Evolutionary conservation across 805 yeast species (phyloP), one percentile per base, ranked within the genome.

Genomic region (Huiozyma naganishii): DNA sequence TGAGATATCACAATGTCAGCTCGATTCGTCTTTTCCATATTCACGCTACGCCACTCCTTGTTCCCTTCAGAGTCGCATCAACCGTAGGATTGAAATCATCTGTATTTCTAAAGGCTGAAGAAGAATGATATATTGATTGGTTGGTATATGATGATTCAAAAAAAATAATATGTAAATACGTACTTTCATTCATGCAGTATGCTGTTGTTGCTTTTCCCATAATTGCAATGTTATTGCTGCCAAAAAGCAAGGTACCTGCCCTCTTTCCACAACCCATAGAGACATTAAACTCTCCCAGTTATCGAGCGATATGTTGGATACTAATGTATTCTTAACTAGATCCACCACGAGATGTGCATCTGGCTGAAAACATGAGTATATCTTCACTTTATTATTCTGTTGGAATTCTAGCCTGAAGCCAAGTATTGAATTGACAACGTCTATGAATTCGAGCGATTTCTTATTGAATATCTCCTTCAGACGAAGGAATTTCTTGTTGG

Each of bases 341-440:
- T 83, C 89, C 8, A 81, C 72, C 3, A 77, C 64, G 41, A 83
- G 63, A 43, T 74, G 71, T 28, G 64, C 66, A 2, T 59, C 60
- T 4, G 69, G 59, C 27, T 62, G 53, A 56, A 68, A 70, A 63
- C 73, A 65, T 54, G 80, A 60, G 52, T 70, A 62, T 53, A 79
- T 65, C 62, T 82, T 68, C 53, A 81, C 67, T 67, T 76, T 66
- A 58, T 73, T 61, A 65, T 77, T 66, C 50, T 71, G 67, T 57
- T 78, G 61, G 49, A 85, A 80, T 55, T 84, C 94, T 27, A 87
- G 64, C 39, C 74, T 72, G 59, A 76, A 86, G 0, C 95, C 95
- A 41, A 88, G 69, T 29, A 82, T 69, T 5, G 79, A 69, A 43
- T 79, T 75, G 0, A 86, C 77, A 1, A 81, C 74, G 30, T 79